Base-by-base conservation (phyloP, 192 early-diverging fungal genomes). In the Podila minutissima region DNA sequence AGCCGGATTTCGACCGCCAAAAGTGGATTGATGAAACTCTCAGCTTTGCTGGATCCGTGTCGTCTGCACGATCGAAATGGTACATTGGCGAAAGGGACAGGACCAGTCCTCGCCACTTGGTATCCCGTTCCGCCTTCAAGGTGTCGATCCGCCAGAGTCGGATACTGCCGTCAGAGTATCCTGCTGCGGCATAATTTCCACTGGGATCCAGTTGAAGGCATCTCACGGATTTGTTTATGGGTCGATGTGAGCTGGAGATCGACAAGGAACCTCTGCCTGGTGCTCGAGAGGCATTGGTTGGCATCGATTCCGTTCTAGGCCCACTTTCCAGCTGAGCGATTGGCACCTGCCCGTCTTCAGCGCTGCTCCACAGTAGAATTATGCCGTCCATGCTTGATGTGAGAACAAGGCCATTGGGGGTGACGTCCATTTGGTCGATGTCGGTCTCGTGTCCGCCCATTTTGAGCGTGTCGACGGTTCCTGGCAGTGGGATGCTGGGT, bases 391-490 rank as follows among this genome's bases (percentile, higher is more conserved):
- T 81, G 31, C 70, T 72, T 4, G 77, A 81, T 6, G 77, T 73
- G 46, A 81, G 33, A 31, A 81, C 67, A 24, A 73, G 66, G 0
- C 71, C 62, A 28, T 55, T 60, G 9, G 51, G 6, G 0, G 71
- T 67, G 13, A 73, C 41, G 35, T 81, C 71, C 77, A 81, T 81
- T 48, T 81, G 77, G 28, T 81, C 77, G 17, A 81, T 81, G 41
- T 81, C 77, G 20, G 77, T 73, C 46, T 60, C 62, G 29, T 81
- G 77, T 20, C 77, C 77, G 28, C 55, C 38, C 20, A n/a, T 13
- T 41, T 64, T 59, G n/a, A 81, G 49, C 13, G 77, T 81, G 5
- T 81, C 77, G 2, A 81, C 77, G 12, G 66, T 28, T 5, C 77
- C 77, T 28, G 77, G 71, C 20, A 81, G 46, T 22, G 71, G 66